Evolutionary conservation across 805 yeast species (phyloP).

Genomic region (Yamadazyma insecticola): DNA sequence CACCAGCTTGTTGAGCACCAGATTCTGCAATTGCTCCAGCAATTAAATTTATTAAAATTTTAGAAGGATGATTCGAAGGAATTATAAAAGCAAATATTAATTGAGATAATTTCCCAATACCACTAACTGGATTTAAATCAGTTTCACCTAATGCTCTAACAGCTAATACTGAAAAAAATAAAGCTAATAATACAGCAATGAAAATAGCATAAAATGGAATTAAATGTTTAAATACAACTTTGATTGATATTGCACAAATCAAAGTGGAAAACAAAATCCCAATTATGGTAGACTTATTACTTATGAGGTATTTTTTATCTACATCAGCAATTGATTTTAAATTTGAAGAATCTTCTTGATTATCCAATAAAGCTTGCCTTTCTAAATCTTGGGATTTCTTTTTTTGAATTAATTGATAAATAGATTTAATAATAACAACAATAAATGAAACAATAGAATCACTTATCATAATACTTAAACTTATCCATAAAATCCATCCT

Average conservation of each 20-base stretch:
- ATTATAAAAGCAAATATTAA: constrained; percentile 77
- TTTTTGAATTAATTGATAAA: constrained; percentile 7
- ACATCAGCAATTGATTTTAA: too few relatives aligned
- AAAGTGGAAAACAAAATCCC: constrained; percentile 68
- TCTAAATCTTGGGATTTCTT: not conserved
- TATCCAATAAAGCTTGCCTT: not conserved
- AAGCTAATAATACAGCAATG: constrained; percentile 68
- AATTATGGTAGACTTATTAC: constrained; percentile 40
- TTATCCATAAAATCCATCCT: constrained; percentile 96
- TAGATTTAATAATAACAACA: constrained; percentile 51
- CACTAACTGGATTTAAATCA: constrained; percentile 93
- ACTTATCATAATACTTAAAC: constrained; percentile 88
- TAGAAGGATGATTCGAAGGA: constrained; percentile 71
- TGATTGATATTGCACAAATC: constrained; percentile 61
- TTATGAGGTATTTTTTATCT: constrained; percentile 45
- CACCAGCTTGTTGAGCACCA: constrained; percentile 99
- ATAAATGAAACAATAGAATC: constrained; percentile 81
- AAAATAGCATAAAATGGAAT: constrained; percentile 70
- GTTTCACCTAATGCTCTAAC: constrained; percentile 96
- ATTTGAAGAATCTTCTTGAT: constrained; percentile 2
- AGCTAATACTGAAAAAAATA: constrained; percentile 77
- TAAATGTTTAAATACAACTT: constrained; percentile 61
- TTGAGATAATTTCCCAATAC: constrained; percentile 93
- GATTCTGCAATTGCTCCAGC: constrained; percentile 99
- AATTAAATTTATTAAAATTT: constrained; percentile 77